These are phyloP conservation scores for Carex kokanica DNA, from an alignment of 176 grass and related monocot species.

Conservation along the genomic window DNA sequence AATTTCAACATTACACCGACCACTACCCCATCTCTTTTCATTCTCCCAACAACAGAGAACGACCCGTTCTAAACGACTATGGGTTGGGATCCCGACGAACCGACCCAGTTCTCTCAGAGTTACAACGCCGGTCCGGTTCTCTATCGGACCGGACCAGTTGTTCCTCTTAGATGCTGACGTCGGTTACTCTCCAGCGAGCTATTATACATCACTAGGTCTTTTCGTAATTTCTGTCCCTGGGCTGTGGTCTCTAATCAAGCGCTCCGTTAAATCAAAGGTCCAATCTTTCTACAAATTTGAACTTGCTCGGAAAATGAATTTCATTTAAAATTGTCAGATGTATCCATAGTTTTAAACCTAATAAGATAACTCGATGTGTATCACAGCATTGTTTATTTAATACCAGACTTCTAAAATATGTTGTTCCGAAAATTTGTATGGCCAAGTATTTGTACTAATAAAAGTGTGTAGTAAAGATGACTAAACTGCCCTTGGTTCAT, in stretches of 20 bases:
- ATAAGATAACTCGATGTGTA: background rate
- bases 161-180: constrained; percentile 54
- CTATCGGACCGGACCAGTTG: constrained; percentile 46
- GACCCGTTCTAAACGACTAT: background rate
- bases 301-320: background rate
- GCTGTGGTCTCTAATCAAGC: constrained; percentile 96
- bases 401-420: background rate
- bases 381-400: background rate
- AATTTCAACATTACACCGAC: constrained; percentile 31
- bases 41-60: background rate
- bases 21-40: background rate
- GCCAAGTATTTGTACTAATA: background rate
- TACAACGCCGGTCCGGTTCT: constrained; percentile 32
- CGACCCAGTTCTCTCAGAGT: background rate
- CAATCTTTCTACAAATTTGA: background rate
- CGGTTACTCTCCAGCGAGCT: constrained; percentile 93
- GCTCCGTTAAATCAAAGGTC: constrained; percentile 99
- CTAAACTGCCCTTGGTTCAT: background rate
- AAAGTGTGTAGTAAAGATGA: background rate
- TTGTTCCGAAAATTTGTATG: background rate
- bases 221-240: constrained; percentile 98
- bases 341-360: background rate
- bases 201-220: constrained; percentile 93
- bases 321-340: background rate
- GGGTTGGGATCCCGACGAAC: background rate